Evolutionary conservation across 139 green algal genomes (phyloP).

Genomic region (Klebsormidium nitens): DNA sequence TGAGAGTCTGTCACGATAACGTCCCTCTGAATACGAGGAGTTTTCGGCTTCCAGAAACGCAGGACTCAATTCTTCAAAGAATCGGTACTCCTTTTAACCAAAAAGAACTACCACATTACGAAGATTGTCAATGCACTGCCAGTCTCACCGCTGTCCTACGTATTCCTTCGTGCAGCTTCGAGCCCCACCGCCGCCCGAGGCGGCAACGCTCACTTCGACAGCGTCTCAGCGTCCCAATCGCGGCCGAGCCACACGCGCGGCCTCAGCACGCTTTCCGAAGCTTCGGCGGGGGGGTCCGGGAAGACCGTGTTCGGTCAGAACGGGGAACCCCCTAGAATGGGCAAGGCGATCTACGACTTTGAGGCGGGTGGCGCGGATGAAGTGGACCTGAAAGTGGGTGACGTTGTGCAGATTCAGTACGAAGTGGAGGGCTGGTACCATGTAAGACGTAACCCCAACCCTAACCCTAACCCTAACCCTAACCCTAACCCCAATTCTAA

Average conservation of each 20-base stretch:
- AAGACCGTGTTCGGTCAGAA: neutral
- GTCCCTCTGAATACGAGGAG: too few relatives aligned
- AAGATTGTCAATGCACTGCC: too few relatives aligned
- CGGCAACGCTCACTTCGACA: neutral
- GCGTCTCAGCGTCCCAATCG: neutral
- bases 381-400: slow-evolving; percentile 7
- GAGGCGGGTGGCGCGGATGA: slow-evolving; percentile 15
- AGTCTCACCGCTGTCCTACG: neutral
- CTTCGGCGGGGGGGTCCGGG: neutral
- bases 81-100: too few relatives aligned
- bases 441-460: too few relatives aligned
- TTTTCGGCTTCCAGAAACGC: too few relatives aligned
- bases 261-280: neutral
- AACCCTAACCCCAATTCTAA: too few relatives aligned
- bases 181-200: neutral
- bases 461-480: too few relatives aligned
- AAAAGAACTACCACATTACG: too few relatives aligned
- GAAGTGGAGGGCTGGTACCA: slow-evolving; percentile 19
- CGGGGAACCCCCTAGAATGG: slow-evolving; percentile 1
- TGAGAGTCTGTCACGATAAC: too few relatives aligned
- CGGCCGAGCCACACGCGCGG: neutral
- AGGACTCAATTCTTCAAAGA: too few relatives aligned
- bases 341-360: slow-evolving; percentile 18
- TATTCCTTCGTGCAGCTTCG: neutral
- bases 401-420: slow-evolving; percentile 14